A percentile compares a stretch with the other conserved stretches of the same genome.
Evolutionary conservation across 2,329 filamentous ascomycete species (phyloP).

Genomic region (Curvularia spicifera): DNA sequence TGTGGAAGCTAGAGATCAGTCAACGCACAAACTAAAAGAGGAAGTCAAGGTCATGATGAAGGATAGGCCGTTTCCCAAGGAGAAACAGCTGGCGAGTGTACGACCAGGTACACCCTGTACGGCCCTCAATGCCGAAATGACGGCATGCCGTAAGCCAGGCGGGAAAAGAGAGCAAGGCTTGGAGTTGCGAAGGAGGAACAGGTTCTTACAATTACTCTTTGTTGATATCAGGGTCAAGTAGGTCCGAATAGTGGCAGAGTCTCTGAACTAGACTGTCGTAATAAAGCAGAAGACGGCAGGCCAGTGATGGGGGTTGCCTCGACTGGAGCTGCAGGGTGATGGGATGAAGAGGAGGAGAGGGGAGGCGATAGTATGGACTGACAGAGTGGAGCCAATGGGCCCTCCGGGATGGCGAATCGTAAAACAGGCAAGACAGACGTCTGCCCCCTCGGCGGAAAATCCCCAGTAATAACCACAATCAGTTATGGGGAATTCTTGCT

Average conservation of each 20-base stretch:
- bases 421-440: conserved; percentile 35
- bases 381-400: conserved; percentile 34
- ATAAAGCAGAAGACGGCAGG: conserved; percentile 7
- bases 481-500: conserved; percentile 40
- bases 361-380: conserved; percentile 30
- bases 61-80: conserved; percentile 12
- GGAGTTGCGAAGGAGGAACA: conserved; percentile 15
- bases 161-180: conserved; percentile 4
- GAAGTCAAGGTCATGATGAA: conserved; percentile 25
- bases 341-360: conserved; percentile 26
- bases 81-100: conserved; percentile 19
- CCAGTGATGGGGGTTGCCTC: conserved; percentile 14
- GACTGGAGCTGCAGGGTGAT: conserved; percentile 22
- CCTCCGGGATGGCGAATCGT: conserved; percentile 40
- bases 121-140: conserved; percentile 2
- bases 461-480: conserved; percentile 51
- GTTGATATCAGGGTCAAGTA: conserved; percentile 20
- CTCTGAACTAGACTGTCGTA: neutral
- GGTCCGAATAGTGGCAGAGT: neutral
- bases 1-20: conserved; percentile 41
- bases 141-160: conserved; percentile 5
- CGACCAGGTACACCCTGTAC: conserved; percentile 25
- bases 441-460: conserved; percentile 46
- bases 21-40: conserved; percentile 29
- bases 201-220: conserved; percentile 36